Base-by-base conservation (phyloP, 768 basidiomycete species). In the Serpula lacrymans region DNA sequence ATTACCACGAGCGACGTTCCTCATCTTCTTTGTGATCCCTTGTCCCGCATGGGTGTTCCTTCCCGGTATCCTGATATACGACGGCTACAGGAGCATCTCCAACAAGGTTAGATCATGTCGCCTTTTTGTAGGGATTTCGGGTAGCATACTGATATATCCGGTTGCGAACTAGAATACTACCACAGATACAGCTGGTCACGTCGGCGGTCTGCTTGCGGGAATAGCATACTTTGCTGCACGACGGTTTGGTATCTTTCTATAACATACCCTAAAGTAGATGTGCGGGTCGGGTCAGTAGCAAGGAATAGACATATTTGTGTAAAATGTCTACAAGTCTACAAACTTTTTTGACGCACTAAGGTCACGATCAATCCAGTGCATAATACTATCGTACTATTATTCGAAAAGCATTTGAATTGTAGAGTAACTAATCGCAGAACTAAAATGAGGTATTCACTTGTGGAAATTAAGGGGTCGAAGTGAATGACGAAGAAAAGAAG, bases 1-100 rank as follows among this genome's bases (percentile, higher is more conserved):
- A 1, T 78, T 77, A 11, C 89, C 90, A 4, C 75, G 51, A 12
- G 67, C 78, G 51, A 80, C 68, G 1, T 85, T 92, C 57, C 63
- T 73, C 6, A 59, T 92, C 30, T 92, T 87, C 59, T 84, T 79
- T 24, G 76, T 90, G 50, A 64, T 90, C 18, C 89, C 88, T 18
- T 68, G 86, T 42, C 88, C 89, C 0, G 88, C 88, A 0, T 92
- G 86, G 85, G 68, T 74, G 3, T 75, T 75, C 34, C 82, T 89
- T 1, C 61, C 75, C 0, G 88, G 83, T 5, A 59, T 91, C 32
- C 61, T 62, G 2, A 38, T 61, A n/a, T 62, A 57, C 37, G 63
- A 65, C 24, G 59, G 52, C 21, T 62, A 59, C 51, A 60, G 61
- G 27, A 65, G 56, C 43, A 40, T 69, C 21, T 48, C 53, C 18